Evolutionary conservation across 2,329 filamentous ascomycete genomes (phyloP).

Genomic region (Trichoderma sp.): DNA sequence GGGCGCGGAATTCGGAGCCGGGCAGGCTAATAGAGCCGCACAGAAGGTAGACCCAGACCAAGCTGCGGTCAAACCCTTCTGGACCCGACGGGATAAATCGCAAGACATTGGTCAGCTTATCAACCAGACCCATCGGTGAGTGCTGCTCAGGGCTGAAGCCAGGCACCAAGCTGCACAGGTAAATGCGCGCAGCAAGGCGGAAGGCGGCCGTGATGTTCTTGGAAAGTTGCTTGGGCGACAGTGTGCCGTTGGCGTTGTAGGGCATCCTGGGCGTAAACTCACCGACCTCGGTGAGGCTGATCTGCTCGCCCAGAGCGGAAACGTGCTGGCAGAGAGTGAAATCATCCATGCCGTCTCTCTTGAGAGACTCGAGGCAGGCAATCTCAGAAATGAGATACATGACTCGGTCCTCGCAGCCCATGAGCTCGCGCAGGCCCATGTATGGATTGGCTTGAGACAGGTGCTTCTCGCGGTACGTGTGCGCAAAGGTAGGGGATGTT

Average conservation of each 20-base stretch:
- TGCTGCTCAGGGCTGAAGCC: constrained; percentile 76
- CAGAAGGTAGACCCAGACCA: constrained; percentile 92
- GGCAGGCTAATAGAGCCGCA: constrained; percentile 76
- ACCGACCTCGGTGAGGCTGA: constrained; percentile 74
- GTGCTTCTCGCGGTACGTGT: constrained; percentile 95
- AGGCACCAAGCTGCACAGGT: constrained; percentile 93
- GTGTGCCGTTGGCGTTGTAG: constrained; percentile 69
- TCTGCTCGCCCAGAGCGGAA: constrained; percentile 80
- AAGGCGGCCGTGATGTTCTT: constrained; percentile 89
- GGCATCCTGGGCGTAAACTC: constrained; percentile 60
- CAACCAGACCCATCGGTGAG: constrained; percentile 74
- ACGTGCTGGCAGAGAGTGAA: constrained; percentile 88
- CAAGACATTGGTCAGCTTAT: constrained; percentile 74
- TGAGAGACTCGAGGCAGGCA: constrained; percentile 89
- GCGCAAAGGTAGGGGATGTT: constrained; percentile 81
- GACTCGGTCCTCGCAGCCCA: constrained; percentile 95
- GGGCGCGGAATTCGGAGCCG: constrained; percentile 71
- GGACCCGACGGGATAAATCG: constrained; percentile 80
- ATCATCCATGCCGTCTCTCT: constrained; percentile 79
- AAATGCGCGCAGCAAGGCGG: constrained; percentile 89
- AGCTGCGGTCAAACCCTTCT: constrained; percentile 82
- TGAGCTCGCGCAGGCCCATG: constrained; percentile 82
- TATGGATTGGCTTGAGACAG: constrained; percentile 63
- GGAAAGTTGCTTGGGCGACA: constrained; percentile 80
- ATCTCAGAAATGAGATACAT: constrained; percentile 99